These are phyloP conservation scores for Rhodotorula babjevae DNA, from an alignment of 768 basidiomycete species.

Conservation along the genomic window DNA sequence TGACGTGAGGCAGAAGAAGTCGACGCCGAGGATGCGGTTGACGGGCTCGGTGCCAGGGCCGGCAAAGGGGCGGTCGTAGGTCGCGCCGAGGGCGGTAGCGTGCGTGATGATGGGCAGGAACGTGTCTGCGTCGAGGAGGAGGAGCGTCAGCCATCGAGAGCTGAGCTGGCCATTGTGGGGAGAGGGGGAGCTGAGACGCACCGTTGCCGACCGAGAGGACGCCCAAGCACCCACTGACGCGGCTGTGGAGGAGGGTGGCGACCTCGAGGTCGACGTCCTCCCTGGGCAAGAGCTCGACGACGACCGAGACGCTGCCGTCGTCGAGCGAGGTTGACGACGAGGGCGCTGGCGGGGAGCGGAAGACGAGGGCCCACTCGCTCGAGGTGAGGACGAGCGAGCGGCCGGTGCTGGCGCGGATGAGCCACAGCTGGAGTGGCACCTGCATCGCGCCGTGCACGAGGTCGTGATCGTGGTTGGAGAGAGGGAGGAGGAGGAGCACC, in stretches of 20 bases:
- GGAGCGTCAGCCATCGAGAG: background rate
- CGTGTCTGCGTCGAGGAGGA: constrained; percentile 56
- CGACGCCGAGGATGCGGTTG: constrained; percentile 78
- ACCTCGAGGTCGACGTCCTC: constrained; percentile 64
- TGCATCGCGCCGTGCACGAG: background rate
- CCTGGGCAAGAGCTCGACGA: constrained; percentile 78
- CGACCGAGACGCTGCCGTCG: constrained; percentile 36
- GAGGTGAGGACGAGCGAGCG: constrained; percentile 14
- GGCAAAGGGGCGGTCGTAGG: constrained; percentile 52
- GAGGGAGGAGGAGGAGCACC: too few relatives aligned
- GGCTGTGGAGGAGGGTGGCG: constrained; percentile 56
- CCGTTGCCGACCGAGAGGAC: constrained; percentile 27
- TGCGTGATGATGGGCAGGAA: constrained; percentile 78
- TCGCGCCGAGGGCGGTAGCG: constrained; percentile 58
- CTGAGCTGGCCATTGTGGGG: background rate
- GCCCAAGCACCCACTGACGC: constrained; percentile 26
- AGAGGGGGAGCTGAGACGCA: background rate
- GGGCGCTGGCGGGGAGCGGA: background rate
- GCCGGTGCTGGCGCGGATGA: constrained; percentile 3
- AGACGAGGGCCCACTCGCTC: constrained; percentile 19
- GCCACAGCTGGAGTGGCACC: constrained; percentile 3
- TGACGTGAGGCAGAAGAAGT: constrained; percentile 80
- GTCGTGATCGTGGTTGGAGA: too few relatives aligned
- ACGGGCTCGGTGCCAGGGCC: constrained; percentile 56
- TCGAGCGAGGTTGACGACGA: background rate